Evolutionary conservation across 2,329 filamentous ascomycete genomes (phyloP).

Genomic region (Alternaria hordeiaustralica): DNA sequence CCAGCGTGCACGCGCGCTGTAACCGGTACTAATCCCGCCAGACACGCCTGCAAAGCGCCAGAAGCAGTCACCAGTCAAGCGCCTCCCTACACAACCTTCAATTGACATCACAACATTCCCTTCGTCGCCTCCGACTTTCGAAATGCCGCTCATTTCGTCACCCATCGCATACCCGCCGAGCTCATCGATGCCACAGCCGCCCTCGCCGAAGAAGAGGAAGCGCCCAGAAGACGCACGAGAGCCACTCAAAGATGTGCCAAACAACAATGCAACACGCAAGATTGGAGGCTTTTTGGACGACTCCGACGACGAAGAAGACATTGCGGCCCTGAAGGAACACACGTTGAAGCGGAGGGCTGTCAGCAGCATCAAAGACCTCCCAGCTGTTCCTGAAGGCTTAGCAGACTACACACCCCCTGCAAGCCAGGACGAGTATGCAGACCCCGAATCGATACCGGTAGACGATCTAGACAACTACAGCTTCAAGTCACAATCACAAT

Average conservation of each 20-base stretch:
- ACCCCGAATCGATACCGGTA: conserved; percentile 39
- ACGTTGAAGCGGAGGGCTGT: conserved; percentile 44
- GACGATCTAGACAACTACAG: conserved; percentile 38
- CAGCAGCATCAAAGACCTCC: conserved; percentile 36
- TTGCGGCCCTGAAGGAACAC: conserved; percentile 49
- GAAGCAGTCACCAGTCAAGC: conserved; percentile 12
- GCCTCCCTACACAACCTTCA: conserved; percentile 19
- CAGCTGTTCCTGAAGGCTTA: conserved; percentile 28
- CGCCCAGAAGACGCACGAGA: conserved; percentile 35
- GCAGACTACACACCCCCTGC: conserved; percentile 43
- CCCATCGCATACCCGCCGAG: conserved; percentile 63
- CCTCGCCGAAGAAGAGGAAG: conserved; percentile 50
- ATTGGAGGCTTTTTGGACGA: conserved; percentile 50
- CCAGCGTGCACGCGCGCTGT: conserved; percentile 1
- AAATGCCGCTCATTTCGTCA: conserved; percentile 68
- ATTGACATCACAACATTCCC: conserved; percentile 22
- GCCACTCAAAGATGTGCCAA: conserved; percentile 42
- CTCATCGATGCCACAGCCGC: conserved; percentile 49
- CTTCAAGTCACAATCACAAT: conserved; percentile 34
- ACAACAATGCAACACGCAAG: conserved; percentile 44
- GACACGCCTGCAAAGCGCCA: conserved; percentile 42
- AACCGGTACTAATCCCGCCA: conserved; percentile 30
- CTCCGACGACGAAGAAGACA: conserved; percentile 51
- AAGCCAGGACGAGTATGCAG: conserved; percentile 38
- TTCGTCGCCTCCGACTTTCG: conserved; percentile 59